phyloP scores from a whole-genome alignment of 495 filamentous ascomycete species.

The Neurospora hispaniola region DNA sequence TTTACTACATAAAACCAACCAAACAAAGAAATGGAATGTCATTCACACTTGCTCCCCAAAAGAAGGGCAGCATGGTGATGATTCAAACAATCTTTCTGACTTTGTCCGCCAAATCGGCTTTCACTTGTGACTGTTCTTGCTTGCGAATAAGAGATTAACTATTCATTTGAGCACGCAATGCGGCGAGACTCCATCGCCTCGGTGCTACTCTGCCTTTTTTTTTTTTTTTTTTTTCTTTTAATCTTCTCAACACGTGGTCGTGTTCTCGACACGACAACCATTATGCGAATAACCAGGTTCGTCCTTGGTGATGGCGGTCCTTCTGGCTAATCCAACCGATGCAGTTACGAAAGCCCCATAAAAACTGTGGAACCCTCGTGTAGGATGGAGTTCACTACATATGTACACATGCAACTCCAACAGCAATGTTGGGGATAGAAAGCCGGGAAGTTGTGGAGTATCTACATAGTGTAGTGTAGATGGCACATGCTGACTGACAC shows the following conservation, averaged over 20 bases:
- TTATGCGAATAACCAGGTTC: neutral
- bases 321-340: neutral
- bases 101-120: neutral
- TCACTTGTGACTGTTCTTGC: too few species aligned
- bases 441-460: neutral
- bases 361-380: neutral
- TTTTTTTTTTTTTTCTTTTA: neutral
- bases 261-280: neutral
- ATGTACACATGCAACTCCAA: neutral
- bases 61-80: neutral
- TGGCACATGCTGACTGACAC: neutral
- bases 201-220: neutral
- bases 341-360: neutral
- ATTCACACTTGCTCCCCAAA: neutral
- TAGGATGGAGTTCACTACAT: neutral
- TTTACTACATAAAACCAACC: neutral
- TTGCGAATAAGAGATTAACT: neutral
- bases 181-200: neutral
- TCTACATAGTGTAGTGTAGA: too few species aligned
- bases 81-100: neutral
- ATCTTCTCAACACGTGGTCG: neutral
- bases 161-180: neutral
- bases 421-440: neutral
- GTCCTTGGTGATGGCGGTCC: neutral
- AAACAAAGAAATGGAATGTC: neutral